A percentile compares a stretch with the other conserved stretches of the same genome.
Conservation (phyloP, 257 asterid genomes). For the Gentiana straminea region DNA sequence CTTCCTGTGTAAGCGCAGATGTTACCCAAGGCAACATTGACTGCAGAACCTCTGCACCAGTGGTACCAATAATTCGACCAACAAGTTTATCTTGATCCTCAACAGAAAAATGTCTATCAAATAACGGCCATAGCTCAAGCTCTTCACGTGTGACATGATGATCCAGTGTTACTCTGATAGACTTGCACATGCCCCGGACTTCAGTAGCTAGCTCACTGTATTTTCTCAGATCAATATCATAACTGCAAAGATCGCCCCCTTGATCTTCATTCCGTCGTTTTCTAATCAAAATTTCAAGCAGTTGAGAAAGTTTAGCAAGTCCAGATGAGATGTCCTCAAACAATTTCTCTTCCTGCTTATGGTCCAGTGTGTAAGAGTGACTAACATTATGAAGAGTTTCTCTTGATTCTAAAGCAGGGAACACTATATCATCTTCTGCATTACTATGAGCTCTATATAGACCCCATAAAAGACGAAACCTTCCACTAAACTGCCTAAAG, state of each 20-base stretch:
- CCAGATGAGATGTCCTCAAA: constrained; percentile 89
- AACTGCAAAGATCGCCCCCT: constrained; percentile 20
- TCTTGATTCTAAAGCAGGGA: constrained; percentile 92
- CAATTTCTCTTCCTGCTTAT: constrained; percentile 87
- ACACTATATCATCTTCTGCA: constrained; percentile 98
- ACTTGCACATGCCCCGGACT: constrained; percentile 95
- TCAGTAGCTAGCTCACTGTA: constrained; percentile 79
- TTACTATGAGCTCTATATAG: constrained; percentile 94
- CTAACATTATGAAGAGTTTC: constrained; percentile 93
- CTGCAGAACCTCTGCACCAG: constrained; percentile 97
- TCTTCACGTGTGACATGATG: constrained; percentile 93
- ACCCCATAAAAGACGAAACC: constrained; percentile 90
- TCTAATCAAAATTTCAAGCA: constrained; percentile 44
- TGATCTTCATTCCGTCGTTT: constrained; percentile 28
- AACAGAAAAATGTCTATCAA: constrained; percentile 82
- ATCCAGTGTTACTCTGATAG: constrained; percentile 91
- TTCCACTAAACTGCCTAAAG: constrained; percentile 77
- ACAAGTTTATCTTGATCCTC: constrained; percentile 93
- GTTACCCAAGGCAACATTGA: constrained; percentile 99
- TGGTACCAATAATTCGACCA: constrained; percentile 91
- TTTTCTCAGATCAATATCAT: constrained; percentile 33
- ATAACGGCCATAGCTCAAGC: constrained; percentile 94
- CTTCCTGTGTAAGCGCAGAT: constrained; percentile 93
- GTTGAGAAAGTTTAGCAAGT: constrained; percentile 56
- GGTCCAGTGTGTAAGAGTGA: constrained; percentile 94